phyloP scores from a whole-genome alignment of 2,329 filamentous ascomycete species.

The Orbilia blumenaviensis region DNA sequence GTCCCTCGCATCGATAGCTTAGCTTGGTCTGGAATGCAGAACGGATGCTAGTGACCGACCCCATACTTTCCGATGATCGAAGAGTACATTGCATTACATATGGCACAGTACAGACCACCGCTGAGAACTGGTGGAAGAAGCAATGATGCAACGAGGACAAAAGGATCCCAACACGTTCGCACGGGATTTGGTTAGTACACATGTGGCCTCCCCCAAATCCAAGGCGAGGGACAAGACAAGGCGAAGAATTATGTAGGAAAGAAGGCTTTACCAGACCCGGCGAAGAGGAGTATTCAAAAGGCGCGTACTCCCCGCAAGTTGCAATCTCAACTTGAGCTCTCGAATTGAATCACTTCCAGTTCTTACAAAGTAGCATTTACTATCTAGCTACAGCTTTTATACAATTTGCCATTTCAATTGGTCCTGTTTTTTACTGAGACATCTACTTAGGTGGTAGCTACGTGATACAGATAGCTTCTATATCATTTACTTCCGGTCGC shows the following conservation, averaged over 20 bases:
- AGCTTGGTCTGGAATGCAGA: constrained; percentile 29
- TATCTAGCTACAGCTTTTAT: background rate
- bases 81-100: background rate
- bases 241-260: constrained; percentile 2
- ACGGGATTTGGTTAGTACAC: constrained; percentile 39
- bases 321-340: background rate
- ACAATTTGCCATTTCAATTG: background rate
- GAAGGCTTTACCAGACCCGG: constrained; percentile 38
- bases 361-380: background rate
- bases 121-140: background rate
- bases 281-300: constrained; percentile 35
- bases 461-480: background rate
- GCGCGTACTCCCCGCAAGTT: constrained; percentile 31
- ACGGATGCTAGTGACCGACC: constrained; percentile 2
- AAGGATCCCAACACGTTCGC: constrained; percentile 37
- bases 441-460: background rate
- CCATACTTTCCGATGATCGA: constrained; percentile 18
- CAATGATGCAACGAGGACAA: background rate
- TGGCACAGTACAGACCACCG: background rate
- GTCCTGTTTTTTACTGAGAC: background rate
- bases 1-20: constrained; percentile 50
- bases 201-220: background rate
- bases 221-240: constrained; percentile 32
- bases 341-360: background rate
- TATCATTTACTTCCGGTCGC: background rate